phyloP scores from a whole-genome alignment of 2,329 filamentous ascomycete genomes.

The Calonectria pseudoturangicola region DNA sequence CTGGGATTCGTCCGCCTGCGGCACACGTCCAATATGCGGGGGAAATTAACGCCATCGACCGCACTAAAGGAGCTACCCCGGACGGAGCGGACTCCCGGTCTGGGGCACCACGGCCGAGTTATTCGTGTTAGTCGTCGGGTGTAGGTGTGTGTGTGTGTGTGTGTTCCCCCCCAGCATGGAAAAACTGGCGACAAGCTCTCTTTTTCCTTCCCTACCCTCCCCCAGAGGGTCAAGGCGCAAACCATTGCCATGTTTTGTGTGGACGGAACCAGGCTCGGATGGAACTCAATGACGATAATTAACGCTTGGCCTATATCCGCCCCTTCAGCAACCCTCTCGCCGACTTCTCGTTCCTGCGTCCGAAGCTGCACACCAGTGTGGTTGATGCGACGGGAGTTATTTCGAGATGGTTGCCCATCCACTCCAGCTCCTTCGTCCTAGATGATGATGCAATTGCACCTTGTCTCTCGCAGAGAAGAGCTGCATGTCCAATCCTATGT shows the following conservation, averaged over 20 bases:
- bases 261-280: background rate
- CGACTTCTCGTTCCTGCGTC: constrained; percentile 35
- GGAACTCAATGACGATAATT: constrained; percentile 29
- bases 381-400: background rate
- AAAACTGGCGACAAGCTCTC: constrained; percentile 1
- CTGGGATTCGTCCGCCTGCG: constrained; percentile 41
- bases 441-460: constrained; percentile 4
- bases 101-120: constrained; percentile 26
- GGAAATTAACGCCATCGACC: constrained; percentile 46
- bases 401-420: constrained; percentile 37
- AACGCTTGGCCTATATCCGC: background rate
- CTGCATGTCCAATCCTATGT: constrained; percentile 11
- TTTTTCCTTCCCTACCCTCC: background rate
- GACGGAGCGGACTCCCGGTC: constrained; percentile 36
- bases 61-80: constrained; percentile 40
- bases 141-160: background rate
- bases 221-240: background rate
- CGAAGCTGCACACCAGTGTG: background rate
- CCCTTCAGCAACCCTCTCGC: background rate
- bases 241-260: background rate
- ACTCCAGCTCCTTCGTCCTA: background rate
- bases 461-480: constrained; percentile 2
- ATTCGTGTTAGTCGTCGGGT: background rate
- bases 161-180: background rate
- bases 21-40: constrained; percentile 47